Evolutionary conservation across 108 stramenopile species (phyloP), one percentile per base, ranked within the genome.

Genomic region (Fistulifera pelliculosa): DNA sequence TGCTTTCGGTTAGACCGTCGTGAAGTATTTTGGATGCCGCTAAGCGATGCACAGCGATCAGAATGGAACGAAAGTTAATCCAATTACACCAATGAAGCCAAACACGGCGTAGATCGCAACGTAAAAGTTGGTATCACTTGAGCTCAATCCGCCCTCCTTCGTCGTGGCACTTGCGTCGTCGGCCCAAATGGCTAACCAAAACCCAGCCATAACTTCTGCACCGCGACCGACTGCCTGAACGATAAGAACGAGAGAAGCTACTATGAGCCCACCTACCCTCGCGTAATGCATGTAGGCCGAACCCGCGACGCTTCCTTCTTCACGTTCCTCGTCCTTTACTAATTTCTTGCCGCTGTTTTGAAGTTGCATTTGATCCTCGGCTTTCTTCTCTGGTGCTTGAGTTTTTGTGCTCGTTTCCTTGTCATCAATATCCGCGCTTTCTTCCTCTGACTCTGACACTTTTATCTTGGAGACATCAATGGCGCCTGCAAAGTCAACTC

Each of bases 401-500:
- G 50, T 49, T 24, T 56, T 60, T 0, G n/a, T 52, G 4, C 64
- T 71, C 31, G 40, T 24, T 23, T 49, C 39, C 6, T 48, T 42
- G 18, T 31, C 64, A 26, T 45, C 52, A 19, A 70, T 55, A 24
- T 49, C 64, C 14, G 44, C 43, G 13, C 63, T 55, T 0, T 61
- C 55, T 14, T 40, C 50, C 24, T 65, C 44, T 2, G 51, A 62
- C 22, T 65, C 64, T 21, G 64, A 19, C 25, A 55, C 74, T 42
- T 70, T 38, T 12, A 59, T 54, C 48, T 71, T 83, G 10, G 79
- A 66, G 25, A 83, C 77, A 53, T 95, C 80, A 38, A 93, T 72
- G 28, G 91, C 86, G 14, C 87, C 91, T 5, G 80, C 76, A 70
- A 95, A 87, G 53, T 92, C 86, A 8, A 95, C 88, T 2, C 94